Conservation (phyloP, 176 grass and related monocot species). For the Juncus effusus region DNA sequence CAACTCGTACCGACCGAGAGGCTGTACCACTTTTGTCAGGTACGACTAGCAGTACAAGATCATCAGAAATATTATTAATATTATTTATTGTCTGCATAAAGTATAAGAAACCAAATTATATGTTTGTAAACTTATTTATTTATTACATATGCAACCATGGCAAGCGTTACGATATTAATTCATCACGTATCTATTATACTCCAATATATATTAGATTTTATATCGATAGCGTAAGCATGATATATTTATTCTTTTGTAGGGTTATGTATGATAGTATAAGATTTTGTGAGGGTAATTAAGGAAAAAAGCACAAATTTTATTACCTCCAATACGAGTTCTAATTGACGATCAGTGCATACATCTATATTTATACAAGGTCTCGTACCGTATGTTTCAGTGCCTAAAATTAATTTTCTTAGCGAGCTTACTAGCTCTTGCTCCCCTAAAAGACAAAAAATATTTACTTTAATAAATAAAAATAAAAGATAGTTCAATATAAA, state of each 20-base stretch:
- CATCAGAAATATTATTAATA: conserved; percentile 47
- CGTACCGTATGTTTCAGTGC: conserved; percentile 56
- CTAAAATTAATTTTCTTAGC: conserved; percentile 60
- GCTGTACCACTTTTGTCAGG: conserved; percentile 46
- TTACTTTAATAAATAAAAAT: conserved; percentile 6
- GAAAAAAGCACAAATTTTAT: background rate
- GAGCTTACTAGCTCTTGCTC: conserved; percentile 39
- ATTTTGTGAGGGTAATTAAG: too few relatives aligned
- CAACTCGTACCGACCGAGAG: conserved; percentile 46
- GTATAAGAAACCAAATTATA: conserved; percentile 29
- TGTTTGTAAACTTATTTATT: background rate
- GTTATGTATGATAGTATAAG: too few relatives aligned
- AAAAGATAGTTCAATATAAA: conserved; percentile 5
- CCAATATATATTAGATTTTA: too few relatives aligned
- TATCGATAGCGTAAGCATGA: too few relatives aligned
- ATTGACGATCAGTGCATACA: conserved; percentile 74
- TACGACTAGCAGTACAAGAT: conserved; percentile 69
- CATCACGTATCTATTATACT: background rate
- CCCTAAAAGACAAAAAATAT: conserved; percentile 16
- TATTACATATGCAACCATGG: conserved; percentile 13
- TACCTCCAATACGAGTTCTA: conserved; percentile 77
- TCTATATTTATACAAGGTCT: conserved; percentile 73
- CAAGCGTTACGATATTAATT: conserved; percentile 1
- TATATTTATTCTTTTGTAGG: too few relatives aligned
- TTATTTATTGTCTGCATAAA: conserved; percentile 49